Base-by-base conservation (phyloP, 768 basidiomycete genomes). In the Boletus subcaerulescens region DNA sequence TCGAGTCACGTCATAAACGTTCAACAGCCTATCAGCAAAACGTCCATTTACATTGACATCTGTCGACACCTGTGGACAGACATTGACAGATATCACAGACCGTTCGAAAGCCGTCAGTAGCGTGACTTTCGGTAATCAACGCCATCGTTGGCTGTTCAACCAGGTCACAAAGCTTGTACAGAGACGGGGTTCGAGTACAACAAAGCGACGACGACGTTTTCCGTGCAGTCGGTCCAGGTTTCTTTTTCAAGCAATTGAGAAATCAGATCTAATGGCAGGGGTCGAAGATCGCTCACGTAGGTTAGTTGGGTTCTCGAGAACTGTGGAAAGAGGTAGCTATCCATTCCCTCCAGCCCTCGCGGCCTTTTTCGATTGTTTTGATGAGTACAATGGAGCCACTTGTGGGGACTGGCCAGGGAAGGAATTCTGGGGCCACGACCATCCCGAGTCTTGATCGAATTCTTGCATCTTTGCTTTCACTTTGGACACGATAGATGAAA, bases 381-480 rank as follows among this genome's bases (percentile, higher is more conserved):
- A 18, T 2, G 52, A 26, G 15, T 53, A 52, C 5, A 57, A 39
- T 6, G 46, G 22, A 17, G 6, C 38, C 17, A 45, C 26, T 32
- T 33, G 50, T 26, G 22, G 32, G 9, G 22, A 4, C 35, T 59
- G 59, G 9, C 43, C 31, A 2, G 53, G 42, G 29, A 42, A 35
- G 5, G 35, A 22, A n/a, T 35, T 50, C 57, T 64, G 58, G 11
- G 59, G 45, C 24, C 63, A 55, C 8, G 58, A 52, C 50, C 63
- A 39, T 26, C 65, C 62, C 43, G 68, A 60, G 13, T 64, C 65
- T 62, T 84, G 82, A 36, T 92, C 90, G 57, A 83, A 84, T 62
- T 92, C 91, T 63, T 88, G 85, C 55, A 92, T 83, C 79, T 92
- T 93, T 6, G 88, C 84, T 65, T 84, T 91, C 45, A 91, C 88